phyloP scores from a whole-genome alignment of 257 asterid species.

The Cynanchum wilfordii region DNA sequence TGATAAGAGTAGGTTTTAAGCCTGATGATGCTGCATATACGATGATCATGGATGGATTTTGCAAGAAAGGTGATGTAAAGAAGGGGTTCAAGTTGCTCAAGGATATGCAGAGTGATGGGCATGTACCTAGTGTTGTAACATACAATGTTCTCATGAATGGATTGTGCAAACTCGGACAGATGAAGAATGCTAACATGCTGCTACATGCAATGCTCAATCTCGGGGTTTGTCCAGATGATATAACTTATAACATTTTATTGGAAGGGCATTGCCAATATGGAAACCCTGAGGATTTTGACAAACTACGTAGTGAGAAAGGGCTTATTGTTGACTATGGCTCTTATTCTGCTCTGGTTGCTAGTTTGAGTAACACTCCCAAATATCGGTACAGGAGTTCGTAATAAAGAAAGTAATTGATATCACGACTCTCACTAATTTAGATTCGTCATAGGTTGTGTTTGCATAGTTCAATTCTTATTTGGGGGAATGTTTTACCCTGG shows the following conservation, averaged over 20 bases:
- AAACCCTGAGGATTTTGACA: slow-evolving; percentile 38
- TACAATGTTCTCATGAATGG: slow-evolving; percentile 85
- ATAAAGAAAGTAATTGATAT: background rate
- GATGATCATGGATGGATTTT: slow-evolving; percentile 63
- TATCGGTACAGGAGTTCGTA: slow-evolving; percentile 13
- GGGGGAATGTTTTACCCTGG: no score
- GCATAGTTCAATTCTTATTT: no score
- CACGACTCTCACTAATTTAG: no score
- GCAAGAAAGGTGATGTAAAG: slow-evolving; percentile 71
- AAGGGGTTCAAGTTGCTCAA: slow-evolving; percentile 55
- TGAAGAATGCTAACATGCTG: slow-evolving; percentile 75
- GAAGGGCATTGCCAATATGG: slow-evolving; percentile 65
- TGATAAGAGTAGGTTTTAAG: slow-evolving; percentile 46
- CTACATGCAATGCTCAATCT: slow-evolving; percentile 76
- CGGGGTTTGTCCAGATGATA: slow-evolving; percentile 72
- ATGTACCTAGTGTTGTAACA: slow-evolving; percentile 48
- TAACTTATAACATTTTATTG: slow-evolving; percentile 70
- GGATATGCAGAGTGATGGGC: slow-evolving; percentile 74
- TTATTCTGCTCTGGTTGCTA: slow-evolving; percentile 47
- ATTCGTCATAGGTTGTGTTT: no score
- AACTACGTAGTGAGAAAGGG: slow-evolving; percentile 66
- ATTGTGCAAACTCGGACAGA: slow-evolving; percentile 76
- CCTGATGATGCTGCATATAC: slow-evolving; percentile 61
- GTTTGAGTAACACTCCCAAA: slow-evolving; percentile 44
- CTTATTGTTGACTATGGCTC: slow-evolving; percentile 77